Percentiles rank a stretch among this genome's conserved stretches.
Evolutionary conservation across 2,329 filamentous ascomycete genomes (phyloP).

Genomic region (Fusarium odoratissimum): DNA sequence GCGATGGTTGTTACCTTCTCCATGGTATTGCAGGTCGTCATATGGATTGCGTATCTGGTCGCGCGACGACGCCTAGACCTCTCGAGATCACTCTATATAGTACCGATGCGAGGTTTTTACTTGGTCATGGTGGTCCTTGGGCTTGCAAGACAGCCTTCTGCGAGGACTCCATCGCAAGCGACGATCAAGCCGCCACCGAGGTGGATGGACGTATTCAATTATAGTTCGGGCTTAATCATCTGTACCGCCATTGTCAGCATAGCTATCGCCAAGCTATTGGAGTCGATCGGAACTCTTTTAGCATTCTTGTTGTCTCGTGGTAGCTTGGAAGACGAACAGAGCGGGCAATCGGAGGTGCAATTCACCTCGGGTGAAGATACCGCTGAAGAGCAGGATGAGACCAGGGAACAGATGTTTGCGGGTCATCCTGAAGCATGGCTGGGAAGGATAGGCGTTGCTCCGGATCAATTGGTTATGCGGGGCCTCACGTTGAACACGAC

Average conservation of each 20-base stretch:
- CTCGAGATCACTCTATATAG: not conserved
- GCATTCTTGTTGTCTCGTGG: accelerated
- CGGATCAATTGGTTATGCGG: not conserved
- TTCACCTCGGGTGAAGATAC: no score
- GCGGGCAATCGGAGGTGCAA: not conserved
- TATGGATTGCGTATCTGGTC: not conserved
- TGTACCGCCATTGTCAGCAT: not conserved
- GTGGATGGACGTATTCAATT: not conserved
- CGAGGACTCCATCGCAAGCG: not conserved
- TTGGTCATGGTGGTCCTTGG: accelerated
- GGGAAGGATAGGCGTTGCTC: not conserved
- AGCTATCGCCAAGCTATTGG: not conserved
- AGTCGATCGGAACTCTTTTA: not conserved
- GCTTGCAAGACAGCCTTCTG: not conserved
- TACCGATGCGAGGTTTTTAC: not conserved
- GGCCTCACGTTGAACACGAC: not conserved
- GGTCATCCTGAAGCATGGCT: accelerated
- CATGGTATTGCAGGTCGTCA: not conserved
- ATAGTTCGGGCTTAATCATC: not conserved
- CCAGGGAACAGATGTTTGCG: accelerated
- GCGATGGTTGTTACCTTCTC: accelerated
- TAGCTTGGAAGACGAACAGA: not conserved
- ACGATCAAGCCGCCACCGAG: not conserved
- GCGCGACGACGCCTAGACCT: not conserved
- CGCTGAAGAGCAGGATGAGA: accelerated